Conservation (phyloP, 352 stramenopile species). For the Globisporangium apiculatum region DNA sequence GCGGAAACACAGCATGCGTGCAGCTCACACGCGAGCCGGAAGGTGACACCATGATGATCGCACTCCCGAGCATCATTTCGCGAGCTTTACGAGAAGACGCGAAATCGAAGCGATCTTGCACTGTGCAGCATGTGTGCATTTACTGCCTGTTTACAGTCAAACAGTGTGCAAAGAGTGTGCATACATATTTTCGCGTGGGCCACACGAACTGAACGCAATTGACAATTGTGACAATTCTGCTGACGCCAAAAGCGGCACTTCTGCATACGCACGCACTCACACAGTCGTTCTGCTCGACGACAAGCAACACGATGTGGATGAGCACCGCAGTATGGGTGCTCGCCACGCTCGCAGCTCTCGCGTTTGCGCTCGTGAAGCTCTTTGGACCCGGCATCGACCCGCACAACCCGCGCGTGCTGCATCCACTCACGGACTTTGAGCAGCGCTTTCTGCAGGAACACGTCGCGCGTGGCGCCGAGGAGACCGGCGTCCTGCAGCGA, state of each 20-base stretch:
- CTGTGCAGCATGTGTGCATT: too few relatives aligned
- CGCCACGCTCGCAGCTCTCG: constrained; percentile 14
- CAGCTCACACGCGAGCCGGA: too few relatives aligned
- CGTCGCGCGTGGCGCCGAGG: constrained; percentile 36
- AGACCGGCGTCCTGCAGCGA: constrained; percentile 38
- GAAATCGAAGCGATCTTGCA: too few relatives aligned
- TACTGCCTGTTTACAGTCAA: too few relatives aligned
- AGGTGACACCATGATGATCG: too few relatives aligned
- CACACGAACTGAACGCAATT: constrained; percentile 10
- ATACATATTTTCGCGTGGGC: too few relatives aligned
- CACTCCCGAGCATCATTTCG: too few relatives aligned
- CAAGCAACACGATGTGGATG: constrained; percentile 14
- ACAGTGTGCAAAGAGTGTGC: too few relatives aligned
- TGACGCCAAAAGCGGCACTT: not conserved
- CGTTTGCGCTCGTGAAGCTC: constrained; percentile 17
- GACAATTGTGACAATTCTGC: not conserved
- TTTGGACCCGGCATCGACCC: constrained; percentile 56
- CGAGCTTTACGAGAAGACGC: too few relatives aligned
- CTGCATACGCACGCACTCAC: too few relatives aligned
- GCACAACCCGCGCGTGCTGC: constrained; percentile 28
- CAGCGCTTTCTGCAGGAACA: constrained; percentile 46
- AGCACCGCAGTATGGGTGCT: constrained; percentile 14
- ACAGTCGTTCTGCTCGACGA: not conserved
- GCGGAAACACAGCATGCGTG: too few relatives aligned
- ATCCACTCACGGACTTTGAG: constrained; percentile 36